These are phyloP conservation scores for Nitzschia sp. DNA, from an alignment of 108 stramenopile genomes.

Conservation along the genomic window DNA sequence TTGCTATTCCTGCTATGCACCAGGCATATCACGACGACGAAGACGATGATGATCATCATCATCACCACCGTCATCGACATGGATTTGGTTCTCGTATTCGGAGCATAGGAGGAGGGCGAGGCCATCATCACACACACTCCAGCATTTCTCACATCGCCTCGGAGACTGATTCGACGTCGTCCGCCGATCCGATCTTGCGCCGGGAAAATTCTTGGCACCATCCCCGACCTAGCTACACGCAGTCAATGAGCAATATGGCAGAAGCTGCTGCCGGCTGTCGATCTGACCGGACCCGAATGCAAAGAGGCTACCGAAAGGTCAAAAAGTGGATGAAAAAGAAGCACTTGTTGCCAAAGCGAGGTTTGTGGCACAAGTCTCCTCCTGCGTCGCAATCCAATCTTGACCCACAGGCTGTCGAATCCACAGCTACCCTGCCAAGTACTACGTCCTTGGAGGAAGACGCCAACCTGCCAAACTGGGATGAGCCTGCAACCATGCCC, in stretches of 20 bases:
- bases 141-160: background rate
- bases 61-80: background rate
- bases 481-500: background rate
- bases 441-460: background rate
- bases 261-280: background rate
- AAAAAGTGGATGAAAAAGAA: constrained; percentile 38
- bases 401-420: background rate
- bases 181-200: background rate
- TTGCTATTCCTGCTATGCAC: constrained; percentile 33
- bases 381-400: background rate
- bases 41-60: background rate
- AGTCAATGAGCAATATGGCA: background rate
- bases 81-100: background rate
- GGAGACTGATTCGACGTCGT: background rate
- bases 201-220: too few relatives aligned
- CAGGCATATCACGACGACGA: constrained; percentile 6
- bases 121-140: background rate
- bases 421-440: background rate
- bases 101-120: background rate
- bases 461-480: background rate
- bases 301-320: constrained; percentile 17
- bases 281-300: constrained; percentile 9
- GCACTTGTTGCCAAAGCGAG: background rate
- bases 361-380: background rate
- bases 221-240: background rate